Conservation (phyloP, 2,329 filamentous ascomycete genomes). For the Hymenoscyphus infarciens region DNA sequence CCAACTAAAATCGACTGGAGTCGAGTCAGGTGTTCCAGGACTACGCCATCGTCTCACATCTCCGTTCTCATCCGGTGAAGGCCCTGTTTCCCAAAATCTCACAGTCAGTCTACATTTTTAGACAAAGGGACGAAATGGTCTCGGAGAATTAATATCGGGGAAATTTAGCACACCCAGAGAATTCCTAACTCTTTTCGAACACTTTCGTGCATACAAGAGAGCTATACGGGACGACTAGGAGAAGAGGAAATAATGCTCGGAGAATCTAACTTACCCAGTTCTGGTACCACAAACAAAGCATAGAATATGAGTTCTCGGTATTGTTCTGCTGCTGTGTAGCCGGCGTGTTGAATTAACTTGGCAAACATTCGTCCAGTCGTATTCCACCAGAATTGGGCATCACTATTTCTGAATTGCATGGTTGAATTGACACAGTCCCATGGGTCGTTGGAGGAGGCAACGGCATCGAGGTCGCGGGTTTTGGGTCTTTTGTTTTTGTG, state of each 20-base stretch:
- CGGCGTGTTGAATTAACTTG: constrained; percentile 28
- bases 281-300: constrained; percentile 25
- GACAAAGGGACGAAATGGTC: too few relatives aligned
- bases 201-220: too few relatives aligned
- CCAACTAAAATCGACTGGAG: constrained; percentile 30
- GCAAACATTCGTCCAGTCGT: constrained; percentile 28
- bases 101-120: too few relatives aligned
- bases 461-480: neutral
- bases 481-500: neutral
- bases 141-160: too few relatives aligned
- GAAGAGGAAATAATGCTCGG: too few relatives aligned
- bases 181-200: too few relatives aligned
- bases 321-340: constrained; percentile 26
- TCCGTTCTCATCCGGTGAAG: constrained; percentile 20
- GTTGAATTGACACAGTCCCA: constrained; percentile 26
- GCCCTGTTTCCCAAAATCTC: constrained; percentile 11
- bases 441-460: constrained; percentile 8
- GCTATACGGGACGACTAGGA: too few relatives aligned
- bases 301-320: constrained; percentile 31
- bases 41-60: constrained; percentile 23
- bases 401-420: constrained; percentile 24
- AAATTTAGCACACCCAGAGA: too few relatives aligned
- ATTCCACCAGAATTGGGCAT: constrained; percentile 31
- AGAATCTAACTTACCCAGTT: constrained; percentile 9
- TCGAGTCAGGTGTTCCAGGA: constrained; percentile 27